Conservation (phyloP, 2,329 filamentous ascomycete genomes). For the Aspergillus hiratsukae region DNA sequence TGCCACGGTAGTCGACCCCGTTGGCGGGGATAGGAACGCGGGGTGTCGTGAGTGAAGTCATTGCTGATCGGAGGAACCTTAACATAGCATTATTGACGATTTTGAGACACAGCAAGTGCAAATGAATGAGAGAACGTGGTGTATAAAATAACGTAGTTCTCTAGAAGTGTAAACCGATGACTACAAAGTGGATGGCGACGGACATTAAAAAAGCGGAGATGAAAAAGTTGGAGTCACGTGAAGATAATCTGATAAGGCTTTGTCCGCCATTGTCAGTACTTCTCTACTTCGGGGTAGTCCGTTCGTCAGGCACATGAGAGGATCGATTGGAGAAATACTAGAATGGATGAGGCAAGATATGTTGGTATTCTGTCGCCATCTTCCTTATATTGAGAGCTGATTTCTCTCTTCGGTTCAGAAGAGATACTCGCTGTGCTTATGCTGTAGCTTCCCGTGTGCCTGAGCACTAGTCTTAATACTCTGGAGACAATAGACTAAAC, state of each 20-base stretch:
- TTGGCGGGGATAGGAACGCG: constrained; percentile 78
- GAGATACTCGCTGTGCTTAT: background rate
- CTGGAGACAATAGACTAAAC: background rate
- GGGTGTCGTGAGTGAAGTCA: constrained; percentile 50
- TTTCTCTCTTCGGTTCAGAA: background rate
- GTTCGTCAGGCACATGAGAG: background rate
- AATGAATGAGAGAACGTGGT: background rate
- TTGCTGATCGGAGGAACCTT: constrained; percentile 47
- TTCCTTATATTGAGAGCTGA: background rate
- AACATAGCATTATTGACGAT: constrained; percentile 36
- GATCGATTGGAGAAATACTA: background rate
- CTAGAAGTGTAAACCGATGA: background rate
- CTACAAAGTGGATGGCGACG: constrained; percentile 1
- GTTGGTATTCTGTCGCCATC: background rate
- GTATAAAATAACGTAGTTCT: background rate
- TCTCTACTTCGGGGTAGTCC: background rate
- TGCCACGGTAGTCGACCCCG: constrained; percentile 90
- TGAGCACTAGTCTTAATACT: background rate
- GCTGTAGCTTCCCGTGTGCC: background rate
- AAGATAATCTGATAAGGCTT: constrained; percentile 18
- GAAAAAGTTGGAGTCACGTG: constrained; percentile 19
- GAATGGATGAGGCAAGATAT: background rate
- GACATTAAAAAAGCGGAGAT: constrained; percentile 4
- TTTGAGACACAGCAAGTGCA: background rate
- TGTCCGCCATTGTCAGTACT: background rate